Evolutionary conservation across 768 basidiomycete genomes (phyloP), one percentile per base, ranked within the genome.

Genomic region (Serendipita sp.): DNA sequence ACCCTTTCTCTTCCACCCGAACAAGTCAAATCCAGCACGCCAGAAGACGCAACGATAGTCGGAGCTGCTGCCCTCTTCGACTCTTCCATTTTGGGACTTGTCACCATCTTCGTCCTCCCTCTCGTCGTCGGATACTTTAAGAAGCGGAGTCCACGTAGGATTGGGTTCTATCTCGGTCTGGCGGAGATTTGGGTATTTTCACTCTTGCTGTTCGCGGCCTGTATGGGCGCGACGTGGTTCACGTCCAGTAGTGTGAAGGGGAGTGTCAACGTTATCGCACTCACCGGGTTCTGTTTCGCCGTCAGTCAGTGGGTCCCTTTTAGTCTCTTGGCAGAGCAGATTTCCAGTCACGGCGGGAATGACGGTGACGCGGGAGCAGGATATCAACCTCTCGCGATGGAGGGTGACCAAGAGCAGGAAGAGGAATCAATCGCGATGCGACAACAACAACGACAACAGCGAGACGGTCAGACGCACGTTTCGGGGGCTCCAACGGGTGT

Each of bases 251-350:
- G 93, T 0, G 71, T 71, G 13, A 84, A 86, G 0, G 86, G 91
- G 13, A 91, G 88, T 0, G 65, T 85, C 28, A 35, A n/a, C 10
- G 79, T 97, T 66, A 83, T 96, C 60, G 81, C 85, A 5, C 68
- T 88, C 13, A 85, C 86, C 3, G 95, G 95, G 0, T 86, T 96
- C 69, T 86, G 89, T n/a, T 96, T 89, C 90, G 91, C 92, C 3
- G 80, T 97, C 63, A 82, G 86, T 0, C 86, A 88, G 73, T 97
- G 94, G 95, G 91, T 85, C 2, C 94, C 94, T 2, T 95, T 91
- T 74, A 84, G 91, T 0, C 74, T 98, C 70, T 90, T 94, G 28
- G 56, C 56, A 38, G 56, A 35, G 38, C 70, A 48, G n/a, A n/a
- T 44, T 3, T 60, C 36, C 10, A 13, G 41, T 5, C 41, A 41